Base-by-base conservation (phyloP, 805 yeast genomes). In the Pichia membranifaciens region DNA sequence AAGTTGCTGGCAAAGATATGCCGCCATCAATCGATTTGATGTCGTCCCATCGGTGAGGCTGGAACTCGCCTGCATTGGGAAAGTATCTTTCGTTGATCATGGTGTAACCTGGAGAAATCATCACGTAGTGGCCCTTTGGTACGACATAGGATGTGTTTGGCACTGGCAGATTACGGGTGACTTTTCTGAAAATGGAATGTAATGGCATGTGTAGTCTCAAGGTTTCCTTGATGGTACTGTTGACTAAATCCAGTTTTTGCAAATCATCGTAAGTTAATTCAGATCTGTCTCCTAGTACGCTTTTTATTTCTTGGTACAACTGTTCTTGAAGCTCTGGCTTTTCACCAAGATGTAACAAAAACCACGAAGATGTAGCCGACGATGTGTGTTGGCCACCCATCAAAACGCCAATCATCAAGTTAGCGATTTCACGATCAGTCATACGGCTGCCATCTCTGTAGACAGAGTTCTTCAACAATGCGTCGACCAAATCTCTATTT, bases 371-470 rank as follows among this genome's bases (percentile, higher is more conserved):
- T 20, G 99, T 93, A 21, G 98, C 78, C 38, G 98, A 93, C 53
- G 96, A 85, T 23, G 99, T 93, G 68, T 93, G 99, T 73, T 93
- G 99, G 53, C 99, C 99, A 60, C 99, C 99, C 99, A 93, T 93
- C 52, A 93, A 75, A 47, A 93, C 84, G 67, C 98, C 99, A 67
- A 93, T 91, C 66, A 89, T 73, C 66, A 93, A 74, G 68, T 90
- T 86, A 43, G 98, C 93, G 61, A 93, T 88, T 70, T 93, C 96
- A 65, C 83, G 82, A 66, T 93, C 99, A 23, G 96, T 84, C 97
- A 93, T 90, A 61, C 76, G 75, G 42, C 82, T 81, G 58, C 99
- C 99, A 64, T 93, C 98, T 66, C 87, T 90, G 72, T 93, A 93
- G 50, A 87, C 81, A 37, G 90, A 84, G 57, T 73, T 75, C 58